Evolutionary conservation across 129 eudicot genomes (phyloP).

Genomic region (Gnaphalium uliginosum): DNA sequence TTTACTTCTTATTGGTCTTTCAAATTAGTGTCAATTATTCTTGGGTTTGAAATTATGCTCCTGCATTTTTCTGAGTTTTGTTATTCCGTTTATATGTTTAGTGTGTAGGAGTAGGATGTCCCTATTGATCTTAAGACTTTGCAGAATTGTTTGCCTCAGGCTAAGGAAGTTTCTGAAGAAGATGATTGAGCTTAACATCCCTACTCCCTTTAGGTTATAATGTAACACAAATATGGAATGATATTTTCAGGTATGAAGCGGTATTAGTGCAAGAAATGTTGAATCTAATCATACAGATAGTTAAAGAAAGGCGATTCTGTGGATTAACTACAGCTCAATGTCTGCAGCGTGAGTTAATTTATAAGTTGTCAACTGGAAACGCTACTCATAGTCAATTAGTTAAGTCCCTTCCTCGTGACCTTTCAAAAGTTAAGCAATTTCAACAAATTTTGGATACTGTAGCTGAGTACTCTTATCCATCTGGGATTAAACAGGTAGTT

Average conservation of each 20-base stretch:
- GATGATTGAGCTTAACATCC: neutral
- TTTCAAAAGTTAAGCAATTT: conserved; percentile 66
- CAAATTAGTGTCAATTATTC: neutral
- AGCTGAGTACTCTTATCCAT: conserved; percentile 83
- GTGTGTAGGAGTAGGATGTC: neutral
- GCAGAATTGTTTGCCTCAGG: neutral
- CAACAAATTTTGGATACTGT: conserved; percentile 77
- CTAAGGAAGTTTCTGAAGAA: conserved; percentile 2
- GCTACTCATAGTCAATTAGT: conserved; percentile 89
- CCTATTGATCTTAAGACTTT: neutral
- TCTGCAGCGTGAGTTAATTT: conserved; percentile 80
- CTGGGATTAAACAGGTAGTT: conserved; percentile 92
- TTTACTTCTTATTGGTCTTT: neutral
- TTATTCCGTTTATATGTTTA: neutral
- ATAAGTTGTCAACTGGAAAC: conserved; percentile 77
- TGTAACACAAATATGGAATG: conserved; percentile 17
- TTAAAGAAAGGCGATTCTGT: conserved; percentile 91
- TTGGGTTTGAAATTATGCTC: neutral
- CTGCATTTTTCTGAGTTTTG: neutral
- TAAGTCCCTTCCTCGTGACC: conserved; percentile 88
- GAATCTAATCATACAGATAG: conserved; percentile 77
- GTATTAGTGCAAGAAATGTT: conserved; percentile 83
- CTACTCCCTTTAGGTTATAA: conserved; percentile 12
- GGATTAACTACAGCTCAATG: conserved; percentile 76
- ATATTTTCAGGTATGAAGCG: conserved; percentile 78